Evolutionary conservation across 495 filamentous ascomycete genomes (phyloP), one percentile per base, ranked within the genome.

Genomic region (Penicillium longicatenatum): DNA sequence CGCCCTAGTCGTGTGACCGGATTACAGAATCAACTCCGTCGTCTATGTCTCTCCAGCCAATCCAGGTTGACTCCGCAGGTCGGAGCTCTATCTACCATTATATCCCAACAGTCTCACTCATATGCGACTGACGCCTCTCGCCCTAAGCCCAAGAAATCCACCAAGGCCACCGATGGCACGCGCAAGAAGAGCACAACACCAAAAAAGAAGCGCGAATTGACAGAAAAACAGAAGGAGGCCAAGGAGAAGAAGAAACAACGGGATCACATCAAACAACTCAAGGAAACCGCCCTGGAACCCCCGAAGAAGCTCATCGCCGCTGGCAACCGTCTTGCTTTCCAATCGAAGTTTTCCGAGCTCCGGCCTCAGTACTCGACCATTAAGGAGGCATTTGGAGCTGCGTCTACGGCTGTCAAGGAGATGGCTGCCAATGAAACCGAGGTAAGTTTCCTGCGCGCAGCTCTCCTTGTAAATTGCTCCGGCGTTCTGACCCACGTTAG

Each of bases 11-110:
- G 67, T 49, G 59, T 71, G 49, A 64, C 62, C 33, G 55, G 57
- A 43, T 26, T 70, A 53, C 67, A 71, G 51, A 66, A 57, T 50
- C 70, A 73, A 50, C 60, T 70, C 29, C 58, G 65, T 49, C 66
- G 54, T 26, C 44, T 78, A 24, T 66, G 57, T 57, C 57, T 74
- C 11, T 52, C 60, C 11, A 35, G 62, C 1, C 57, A 50, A 31
- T 43, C 60, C 37, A 59, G 58, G 29, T 47, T 46, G 8, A 64
- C 48, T 30, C 55, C 54, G 10, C 57, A 45, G 22, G 22, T 41
- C 37, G 58, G 53, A 19, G 41, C 30, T 43, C 6, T 57, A 1
- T 55, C 66, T 51, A 35, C 49, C 0, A n/a, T 63, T 24, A 64
- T 58, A 29, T 55, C 57, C 7, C 75, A 71, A 26, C 56, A 57